Conservation (phyloP, 2,329 filamentous ascomycete genomes). For the Penicillium sp. region DNA sequence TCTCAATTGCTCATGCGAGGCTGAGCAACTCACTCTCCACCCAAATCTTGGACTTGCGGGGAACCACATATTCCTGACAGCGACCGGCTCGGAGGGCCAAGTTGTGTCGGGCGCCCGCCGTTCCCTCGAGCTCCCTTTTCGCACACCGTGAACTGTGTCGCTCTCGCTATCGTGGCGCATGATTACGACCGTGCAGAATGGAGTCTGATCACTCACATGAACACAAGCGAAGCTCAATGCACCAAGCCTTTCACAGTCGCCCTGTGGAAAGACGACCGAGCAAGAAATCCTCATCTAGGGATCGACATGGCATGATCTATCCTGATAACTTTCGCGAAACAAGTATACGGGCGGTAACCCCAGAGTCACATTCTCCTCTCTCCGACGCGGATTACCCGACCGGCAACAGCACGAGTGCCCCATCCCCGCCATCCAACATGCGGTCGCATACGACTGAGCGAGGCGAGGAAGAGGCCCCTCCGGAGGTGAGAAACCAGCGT, state of each 20-base stretch:
- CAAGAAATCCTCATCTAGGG: slow-evolving; percentile 44
- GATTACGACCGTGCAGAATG: slow-evolving; percentile 27
- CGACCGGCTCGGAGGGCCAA: slow-evolving; percentile 18
- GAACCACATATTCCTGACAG: slow-evolving; percentile 10
- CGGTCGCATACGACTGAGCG: slow-evolving; percentile 30
- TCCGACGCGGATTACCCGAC: slow-evolving; percentile 34
- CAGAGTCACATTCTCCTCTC: slow-evolving; percentile 39
- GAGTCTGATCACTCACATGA: slow-evolving; percentile 39
- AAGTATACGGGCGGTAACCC: slow-evolving; percentile 43
- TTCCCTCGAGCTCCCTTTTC: slow-evolving; percentile 21
- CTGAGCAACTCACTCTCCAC: slow-evolving; percentile 13
- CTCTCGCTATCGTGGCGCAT: slow-evolving; percentile 13
- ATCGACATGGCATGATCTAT: slow-evolving; percentile 43
- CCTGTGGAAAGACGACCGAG: slow-evolving; percentile 41
- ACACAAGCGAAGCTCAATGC: slow-evolving; percentile 36
- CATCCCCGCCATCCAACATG: slow-evolving; percentile 34
- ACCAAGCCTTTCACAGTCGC: slow-evolving; percentile 34
- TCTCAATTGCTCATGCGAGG: slow-evolving; percentile 30
- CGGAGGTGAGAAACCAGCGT: slow-evolving; percentile 31
- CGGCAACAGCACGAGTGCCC: slow-evolving; percentile 25
- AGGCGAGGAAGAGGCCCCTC: slow-evolving; percentile 30
- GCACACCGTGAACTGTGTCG: slow-evolving; percentile 12
- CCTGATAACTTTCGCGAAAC: slow-evolving; percentile 41
- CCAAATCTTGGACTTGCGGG: not conserved
- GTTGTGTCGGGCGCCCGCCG: slow-evolving; percentile 20